Base-by-base conservation (phyloP, 164 flowering plant genomes). In the Platanus orientalis region DNA sequence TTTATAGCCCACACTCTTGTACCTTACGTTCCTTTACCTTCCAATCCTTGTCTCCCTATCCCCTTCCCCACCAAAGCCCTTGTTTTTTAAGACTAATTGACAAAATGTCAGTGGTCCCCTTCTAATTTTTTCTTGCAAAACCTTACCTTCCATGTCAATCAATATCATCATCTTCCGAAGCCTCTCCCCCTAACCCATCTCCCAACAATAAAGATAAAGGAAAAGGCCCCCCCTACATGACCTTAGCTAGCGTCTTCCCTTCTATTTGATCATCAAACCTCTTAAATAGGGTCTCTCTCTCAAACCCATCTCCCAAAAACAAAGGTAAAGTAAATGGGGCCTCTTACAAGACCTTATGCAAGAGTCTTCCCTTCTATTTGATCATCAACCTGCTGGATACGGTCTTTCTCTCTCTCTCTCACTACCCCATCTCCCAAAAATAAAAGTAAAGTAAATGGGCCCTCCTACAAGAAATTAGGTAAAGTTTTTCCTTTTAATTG, bases 351-450 rank as follows among this genome's bases (percentile, higher is more conserved):
- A n/a, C n/a, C n/a, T n/a, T n/a, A n/a, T n/a, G n/a, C n/a, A n/a
- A n/a, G n/a, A n/a, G n/a, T n/a, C n/a, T n/a, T n/a, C n/a, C n/a
- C n/a, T n/a, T n/a, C n/a, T n/a, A n/a, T n/a, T n/a, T n/a, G n/a
- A n/a, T n/a, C n/a, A n/a, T n/a, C n/a, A n/a, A n/a, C n/a, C n/a
- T n/a, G n/a, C n/a, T n/a, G n/a, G n/a, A n/a, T n/a, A n/a, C n/a
- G n/a, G n/a, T 49, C 52, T 49, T 25, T 49, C 52, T 49, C 56
- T 53, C 56, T 45, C 49, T 45, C 49, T 45, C 54, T 24, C 13
- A 9, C 54, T 7, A 51, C 0, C 32, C n/a, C 27, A 51, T 12
- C 21, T 21, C 26, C 25, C 25, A 49, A 20, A 24, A 51, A 24
- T 24, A 10, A 23, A 21, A 13, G 54, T 9, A 23, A 51, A 51